Evolutionary conservation across 345 rosid species (phyloP).

Genomic region (Arabidopsis arenosa): DNA sequence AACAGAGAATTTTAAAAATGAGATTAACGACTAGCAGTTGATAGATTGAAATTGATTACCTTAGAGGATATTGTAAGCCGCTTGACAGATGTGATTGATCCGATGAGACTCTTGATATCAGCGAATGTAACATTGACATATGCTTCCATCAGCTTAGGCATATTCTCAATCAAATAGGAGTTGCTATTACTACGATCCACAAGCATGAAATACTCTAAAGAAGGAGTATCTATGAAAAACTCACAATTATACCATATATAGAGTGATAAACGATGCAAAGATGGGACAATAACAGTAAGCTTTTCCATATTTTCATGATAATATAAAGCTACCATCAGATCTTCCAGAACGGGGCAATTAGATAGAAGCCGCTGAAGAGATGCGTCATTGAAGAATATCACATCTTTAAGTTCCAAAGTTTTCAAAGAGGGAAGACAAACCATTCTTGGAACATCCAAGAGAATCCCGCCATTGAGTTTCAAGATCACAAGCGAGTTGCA

Average conservation of each 20-base stretch:
- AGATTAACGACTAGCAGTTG: neutral
- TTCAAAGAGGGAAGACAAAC: neutral
- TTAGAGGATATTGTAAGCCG: neutral
- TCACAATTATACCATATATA: neutral
- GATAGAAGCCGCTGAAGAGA: neutral
- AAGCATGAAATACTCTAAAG: neutral
- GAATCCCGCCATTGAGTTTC: neutral
- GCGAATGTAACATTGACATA: neutral
- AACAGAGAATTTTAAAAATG: neutral
- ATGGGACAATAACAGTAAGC: neutral
- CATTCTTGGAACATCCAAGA: neutral
- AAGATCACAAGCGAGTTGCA: neutral
- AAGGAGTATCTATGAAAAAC: neutral
- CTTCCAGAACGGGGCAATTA: neutral
- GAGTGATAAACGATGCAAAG: conserved; percentile 9
- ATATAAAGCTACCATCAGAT: neutral
- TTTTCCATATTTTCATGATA: neutral
- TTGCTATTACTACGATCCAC: neutral
- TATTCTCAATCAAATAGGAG: neutral
- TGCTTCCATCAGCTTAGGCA: conserved; percentile 1
- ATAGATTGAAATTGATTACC: neutral
- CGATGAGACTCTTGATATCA: neutral
- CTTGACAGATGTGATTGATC: neutral
- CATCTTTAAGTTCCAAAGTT: neutral
- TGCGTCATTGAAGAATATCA: neutral